These are phyloP conservation scores for Daldinia eschscholtzii DNA, from an alignment of 2,329 filamentous ascomycete genomes.

Conservation along the genomic window DNA sequence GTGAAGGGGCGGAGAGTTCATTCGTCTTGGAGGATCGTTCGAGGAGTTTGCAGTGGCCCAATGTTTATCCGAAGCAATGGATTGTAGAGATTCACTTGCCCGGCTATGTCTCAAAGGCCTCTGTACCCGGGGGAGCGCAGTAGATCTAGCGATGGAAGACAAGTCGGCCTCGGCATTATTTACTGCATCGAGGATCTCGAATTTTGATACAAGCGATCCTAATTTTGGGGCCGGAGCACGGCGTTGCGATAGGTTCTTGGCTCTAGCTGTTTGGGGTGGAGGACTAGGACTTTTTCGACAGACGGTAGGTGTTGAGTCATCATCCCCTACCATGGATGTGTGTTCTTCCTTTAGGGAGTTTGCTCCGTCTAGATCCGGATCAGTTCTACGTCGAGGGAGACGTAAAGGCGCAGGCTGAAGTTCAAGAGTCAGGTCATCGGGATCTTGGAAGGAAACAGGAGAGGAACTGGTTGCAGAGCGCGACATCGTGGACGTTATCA, in stretches of 20 bases:
- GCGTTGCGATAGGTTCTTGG: slow-evolving; percentile 30
- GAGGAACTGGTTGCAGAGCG: slow-evolving; percentile 41
- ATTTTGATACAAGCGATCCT: slow-evolving; percentile 53
- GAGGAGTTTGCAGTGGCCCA: slow-evolving; percentile 16
- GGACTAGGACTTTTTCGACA: neutral
- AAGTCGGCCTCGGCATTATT: slow-evolving; percentile 38
- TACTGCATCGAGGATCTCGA: slow-evolving; percentile 51
- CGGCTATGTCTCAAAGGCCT: slow-evolving; percentile 2
- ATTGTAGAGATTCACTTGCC: slow-evolving; percentile 12
- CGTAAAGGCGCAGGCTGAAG: slow-evolving; percentile 46
- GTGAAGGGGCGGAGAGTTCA: slow-evolving; percentile 16
- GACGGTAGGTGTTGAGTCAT: slow-evolving; percentile 3
- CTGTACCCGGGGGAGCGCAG: slow-evolving; percentile 26
- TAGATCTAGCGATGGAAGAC: slow-evolving; percentile 18
- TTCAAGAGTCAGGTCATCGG: slow-evolving; percentile 28
- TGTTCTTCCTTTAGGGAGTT: slow-evolving; percentile 8
- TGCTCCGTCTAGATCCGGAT: slow-evolving; percentile 26
- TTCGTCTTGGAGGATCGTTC: slow-evolving; percentile 35
- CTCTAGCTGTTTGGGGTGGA: neutral
- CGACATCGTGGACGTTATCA: slow-evolving; percentile 38
- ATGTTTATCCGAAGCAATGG: slow-evolving; percentile 14
- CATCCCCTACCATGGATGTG: neutral
- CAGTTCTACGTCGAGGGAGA: slow-evolving; percentile 39
- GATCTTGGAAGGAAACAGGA: slow-evolving; percentile 33
- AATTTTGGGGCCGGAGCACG: slow-evolving; percentile 44